A percentile compares a stretch with the other conserved stretches of the same genome.
phyloP scores from a whole-genome alignment of 768 basidiomycete species.

The Krasilnikovozyma curviuscula region DNA sequence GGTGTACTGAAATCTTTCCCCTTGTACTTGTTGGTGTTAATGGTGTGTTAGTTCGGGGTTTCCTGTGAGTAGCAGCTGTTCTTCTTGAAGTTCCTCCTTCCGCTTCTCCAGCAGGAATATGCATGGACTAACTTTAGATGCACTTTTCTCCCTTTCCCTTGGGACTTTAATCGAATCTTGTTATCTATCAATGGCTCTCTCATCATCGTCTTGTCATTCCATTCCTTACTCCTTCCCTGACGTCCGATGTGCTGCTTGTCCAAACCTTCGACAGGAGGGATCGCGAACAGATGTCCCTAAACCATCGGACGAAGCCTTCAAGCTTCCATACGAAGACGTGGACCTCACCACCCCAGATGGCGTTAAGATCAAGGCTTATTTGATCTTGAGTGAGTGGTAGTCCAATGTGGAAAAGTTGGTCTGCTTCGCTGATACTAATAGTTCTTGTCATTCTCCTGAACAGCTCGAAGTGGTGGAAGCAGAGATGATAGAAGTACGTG shows the following conservation, averaged over 20 bases:
- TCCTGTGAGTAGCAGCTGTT: no score
- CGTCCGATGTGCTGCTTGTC: neutral
- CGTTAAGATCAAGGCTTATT: conserved; percentile 51
- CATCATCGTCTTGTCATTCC: neutral
- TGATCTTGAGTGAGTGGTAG: no score
- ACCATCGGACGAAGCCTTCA: conserved; percentile 31
- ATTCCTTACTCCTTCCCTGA: neutral
- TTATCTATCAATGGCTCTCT: neutral
- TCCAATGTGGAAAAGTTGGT: no score
- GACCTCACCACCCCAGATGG: conserved; percentile 52
- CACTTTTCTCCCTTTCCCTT: neutral
- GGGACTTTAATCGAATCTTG: neutral
- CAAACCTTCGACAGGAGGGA: conserved; percentile 9
- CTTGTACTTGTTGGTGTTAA: no score
- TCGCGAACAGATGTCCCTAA: conserved; percentile 4
- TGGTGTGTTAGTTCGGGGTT: no score
- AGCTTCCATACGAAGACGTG: conserved; percentile 55
- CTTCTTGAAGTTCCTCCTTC: no score
- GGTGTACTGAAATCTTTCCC: no score
- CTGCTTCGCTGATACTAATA: no score
- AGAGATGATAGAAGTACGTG: conserved; percentile 35
- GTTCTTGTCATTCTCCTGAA: no score
- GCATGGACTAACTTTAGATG: no score
- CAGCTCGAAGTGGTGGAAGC: no score
- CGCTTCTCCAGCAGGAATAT: no score